These are phyloP conservation scores for Cyclotella sp. DNA, from an alignment of 108 stramenopile genomes.

Conservation along the genomic window DNA sequence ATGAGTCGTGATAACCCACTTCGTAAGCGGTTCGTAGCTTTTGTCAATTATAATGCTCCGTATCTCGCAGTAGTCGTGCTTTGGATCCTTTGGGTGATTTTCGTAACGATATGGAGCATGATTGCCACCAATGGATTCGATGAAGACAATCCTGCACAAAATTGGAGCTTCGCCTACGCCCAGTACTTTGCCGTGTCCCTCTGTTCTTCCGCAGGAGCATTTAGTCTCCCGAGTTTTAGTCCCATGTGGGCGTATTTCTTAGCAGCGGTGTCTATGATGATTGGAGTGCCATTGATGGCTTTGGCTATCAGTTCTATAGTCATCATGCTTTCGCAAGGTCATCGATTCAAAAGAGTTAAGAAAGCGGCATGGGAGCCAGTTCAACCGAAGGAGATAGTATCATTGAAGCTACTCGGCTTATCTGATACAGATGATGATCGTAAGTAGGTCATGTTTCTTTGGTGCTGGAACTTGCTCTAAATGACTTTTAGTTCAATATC, in stretches of 20 bases:
- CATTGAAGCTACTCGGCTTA: conserved; percentile 28
- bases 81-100: conserved; percentile 35
- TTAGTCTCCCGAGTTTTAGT: conserved; percentile 11
- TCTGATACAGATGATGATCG: conserved; percentile 12
- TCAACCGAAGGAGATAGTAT: conserved; percentile 15
- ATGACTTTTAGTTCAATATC: too few relatives aligned
- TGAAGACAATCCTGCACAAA: neutral
- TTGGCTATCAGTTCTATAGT: conserved; percentile 39
- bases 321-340: conserved; percentile 38
- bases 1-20: conserved; percentile 43
- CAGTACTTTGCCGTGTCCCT: conserved; percentile 44
- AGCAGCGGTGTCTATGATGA: conserved; percentile 36
- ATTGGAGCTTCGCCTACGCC: conserved; percentile 33
- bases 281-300: too few relatives aligned
- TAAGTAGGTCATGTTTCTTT: too few relatives aligned
- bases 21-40: conserved; percentile 10
- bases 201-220: conserved; percentile 37
- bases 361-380: conserved; percentile 42
- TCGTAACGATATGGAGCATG: conserved; percentile 35
- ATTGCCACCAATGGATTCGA: conserved; percentile 15
- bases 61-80: conserved; percentile 24
- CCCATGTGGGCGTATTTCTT: conserved; percentile 31
- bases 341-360: conserved; percentile 32
- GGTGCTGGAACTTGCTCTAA: too few relatives aligned
- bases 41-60: conserved; percentile 33